Evolutionary conservation across 352 stramenopile genomes (phyloP).

Genomic region (Globisporangium yorkense): DNA sequence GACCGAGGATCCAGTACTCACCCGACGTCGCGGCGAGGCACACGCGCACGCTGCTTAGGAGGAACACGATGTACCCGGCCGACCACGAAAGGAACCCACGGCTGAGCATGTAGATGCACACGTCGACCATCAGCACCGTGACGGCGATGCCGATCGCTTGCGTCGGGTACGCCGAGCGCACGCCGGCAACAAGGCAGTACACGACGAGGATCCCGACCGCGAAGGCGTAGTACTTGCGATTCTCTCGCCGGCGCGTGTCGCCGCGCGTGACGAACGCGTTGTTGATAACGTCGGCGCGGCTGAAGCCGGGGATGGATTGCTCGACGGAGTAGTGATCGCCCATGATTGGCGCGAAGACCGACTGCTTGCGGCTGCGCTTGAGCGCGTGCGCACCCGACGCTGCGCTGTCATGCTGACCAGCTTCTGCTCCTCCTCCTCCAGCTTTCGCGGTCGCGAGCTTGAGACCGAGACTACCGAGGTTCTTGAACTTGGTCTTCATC

Average conservation of each 20-base stretch:
- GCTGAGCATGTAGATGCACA: conserved; percentile 69
- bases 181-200: conserved; percentile 54
- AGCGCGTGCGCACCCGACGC: not conserved
- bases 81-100: conserved; percentile 70
- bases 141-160: conserved; percentile 59
- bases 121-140: conserved; percentile 66
- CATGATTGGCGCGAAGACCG: conserved; percentile 68
- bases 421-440: conserved; percentile 6
- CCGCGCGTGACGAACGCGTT: conserved; percentile 68
- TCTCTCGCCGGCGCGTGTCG: conserved; percentile 37
- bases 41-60: conserved; percentile 63
- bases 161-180: conserved; percentile 47
- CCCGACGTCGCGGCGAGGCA: conserved; percentile 66
- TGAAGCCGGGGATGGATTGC: conserved; percentile 66
- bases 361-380: conserved; percentile 45
- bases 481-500: conserved; percentile 81
- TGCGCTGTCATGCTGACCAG: not conserved
- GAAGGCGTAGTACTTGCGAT: conserved; percentile 46
- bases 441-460: conserved; percentile 62
- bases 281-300: conserved; percentile 68
- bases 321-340: conserved; percentile 77
- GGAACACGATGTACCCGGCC: conserved; percentile 75
- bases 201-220: conserved; percentile 40
- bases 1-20: conserved; percentile 74
- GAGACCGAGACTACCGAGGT: conserved; percentile 65